Base-by-base conservation (phyloP, 2,329 filamentous ascomycete genomes). In the Tolypocladium capitatum region DNA sequence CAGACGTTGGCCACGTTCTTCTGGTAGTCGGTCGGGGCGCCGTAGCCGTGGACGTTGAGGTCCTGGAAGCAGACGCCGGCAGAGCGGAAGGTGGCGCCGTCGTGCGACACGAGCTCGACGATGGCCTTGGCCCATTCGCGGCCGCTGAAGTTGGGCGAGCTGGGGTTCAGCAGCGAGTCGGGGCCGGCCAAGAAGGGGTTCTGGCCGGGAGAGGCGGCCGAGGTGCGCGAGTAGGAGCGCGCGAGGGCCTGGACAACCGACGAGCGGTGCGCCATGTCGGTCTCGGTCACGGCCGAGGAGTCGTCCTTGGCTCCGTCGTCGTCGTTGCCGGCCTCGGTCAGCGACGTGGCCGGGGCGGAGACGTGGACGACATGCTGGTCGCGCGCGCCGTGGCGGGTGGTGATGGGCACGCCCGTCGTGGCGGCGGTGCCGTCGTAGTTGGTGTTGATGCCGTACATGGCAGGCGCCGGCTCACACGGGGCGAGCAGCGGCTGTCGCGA, bases 11-110 rank as follows among this genome's bases (percentile, higher is more conserved):
- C 68, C 30, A 84, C 78, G 53, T 81, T 74, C 64, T 80, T 81
- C 59, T 87, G 83, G 62, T 82, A 86, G 60, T 86, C 83, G 1
- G 81, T 84, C 1, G 77, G 70, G 36, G 74, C 75, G 41, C 82
- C 82, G 55, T 74, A 86, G 36, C 83, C 82, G 58, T 80, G 78
- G 5, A 85, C 80, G 51, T 77, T 84, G 48, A 87, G 68, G 58
- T 85, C 74, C 61, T 78, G 75, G 66, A 83, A 86, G 45, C 74
- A 71, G 41, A 87, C 71, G 43, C 83, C 83, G 1, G 78, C 73
- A 14, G 75, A 77, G 56, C 81, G 75, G 61, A 79, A 79, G 14
- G 65, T 60, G 53, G 71, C 68, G 46, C 76, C 80, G 49, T 75
- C 72, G 51, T 65, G 69, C 31, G 70, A 68, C 42, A 71, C 68